Evolutionary conservation across 2,329 filamentous ascomycete species (phyloP).

Genomic region (Cercospora janseana): DNA sequence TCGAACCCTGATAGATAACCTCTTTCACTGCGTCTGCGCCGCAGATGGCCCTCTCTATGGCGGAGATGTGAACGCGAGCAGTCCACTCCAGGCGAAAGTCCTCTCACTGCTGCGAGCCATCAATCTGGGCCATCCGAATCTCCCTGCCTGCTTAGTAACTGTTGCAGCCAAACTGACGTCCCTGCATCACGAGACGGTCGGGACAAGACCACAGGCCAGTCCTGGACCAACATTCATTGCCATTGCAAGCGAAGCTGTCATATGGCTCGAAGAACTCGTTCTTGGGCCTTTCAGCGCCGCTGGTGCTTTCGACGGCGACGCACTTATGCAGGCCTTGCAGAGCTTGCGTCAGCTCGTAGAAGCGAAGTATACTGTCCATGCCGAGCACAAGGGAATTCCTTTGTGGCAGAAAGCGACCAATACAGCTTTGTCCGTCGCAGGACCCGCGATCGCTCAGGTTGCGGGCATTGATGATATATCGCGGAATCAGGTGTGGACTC

Average conservation of each 20-base stretch:
- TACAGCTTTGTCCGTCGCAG: constrained; percentile 66
- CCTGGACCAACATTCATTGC: constrained; percentile 78
- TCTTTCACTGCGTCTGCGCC: constrained; percentile 68
- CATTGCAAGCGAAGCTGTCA: constrained; percentile 78
- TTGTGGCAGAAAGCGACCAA: constrained; percentile 81
- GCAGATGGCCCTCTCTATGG: constrained; percentile 68
- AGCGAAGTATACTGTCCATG: constrained; percentile 76
- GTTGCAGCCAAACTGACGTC: constrained; percentile 69
- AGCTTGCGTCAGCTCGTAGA: constrained; percentile 68
- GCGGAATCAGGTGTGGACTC: constrained; percentile 50
- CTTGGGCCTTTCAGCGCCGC: constrained; percentile 58
- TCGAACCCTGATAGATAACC: constrained; percentile 65
- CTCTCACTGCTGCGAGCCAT: constrained; percentile 67
- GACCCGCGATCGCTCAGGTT: constrained; percentile 58
- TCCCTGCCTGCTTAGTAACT: constrained; percentile 65
- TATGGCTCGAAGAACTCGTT: constrained; percentile 62
- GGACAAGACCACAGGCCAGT: constrained; percentile 24
- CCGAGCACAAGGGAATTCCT: constrained; percentile 66
- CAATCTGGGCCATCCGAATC: constrained; percentile 62
- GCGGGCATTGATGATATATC: constrained; percentile 34
- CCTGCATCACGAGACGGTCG: constrained; percentile 59
- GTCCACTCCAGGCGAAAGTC: constrained; percentile 68
- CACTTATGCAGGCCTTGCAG: constrained; percentile 63
- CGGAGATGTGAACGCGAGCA: constrained; percentile 70
- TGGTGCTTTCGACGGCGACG: constrained; percentile 69